These are phyloP conservation scores for Paramyrothecium roridum DNA, from an alignment of 2,329 filamentous ascomycete species.

Conservation along the genomic window DNA sequence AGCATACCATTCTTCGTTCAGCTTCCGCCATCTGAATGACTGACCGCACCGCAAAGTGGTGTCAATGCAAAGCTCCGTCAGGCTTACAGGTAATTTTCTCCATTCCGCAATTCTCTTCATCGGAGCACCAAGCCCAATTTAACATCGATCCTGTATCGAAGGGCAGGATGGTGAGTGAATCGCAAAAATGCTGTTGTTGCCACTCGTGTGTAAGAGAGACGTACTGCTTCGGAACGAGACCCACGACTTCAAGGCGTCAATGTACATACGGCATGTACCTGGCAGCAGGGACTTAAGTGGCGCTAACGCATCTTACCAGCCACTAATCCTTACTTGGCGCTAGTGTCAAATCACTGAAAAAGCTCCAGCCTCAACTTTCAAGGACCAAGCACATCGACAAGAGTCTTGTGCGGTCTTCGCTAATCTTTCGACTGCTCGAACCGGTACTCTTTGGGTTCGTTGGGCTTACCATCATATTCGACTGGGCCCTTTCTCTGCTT, in stretches of 20 bases:
- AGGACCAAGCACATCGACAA: conserved; percentile 17
- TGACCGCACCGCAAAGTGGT: conserved; percentile 94
- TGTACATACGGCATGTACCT: conserved; percentile 22
- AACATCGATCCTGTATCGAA: neutral
- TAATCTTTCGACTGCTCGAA: conserved; percentile 14
- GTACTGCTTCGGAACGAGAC: neutral
- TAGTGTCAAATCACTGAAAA: conserved; percentile 25
- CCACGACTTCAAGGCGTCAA: conserved; percentile 15
- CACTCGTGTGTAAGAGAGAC: neutral
- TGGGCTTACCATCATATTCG: conserved; percentile 1
- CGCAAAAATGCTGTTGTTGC: too few relatives aligned
- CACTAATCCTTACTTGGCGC: neutral
- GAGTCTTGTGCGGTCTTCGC: conserved; percentile 23
- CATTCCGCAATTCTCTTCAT: conserved; percentile 54
- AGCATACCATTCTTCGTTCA: conserved; percentile 75
- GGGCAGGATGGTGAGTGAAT: too few relatives aligned
- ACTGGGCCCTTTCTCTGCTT: conserved; percentile 6
- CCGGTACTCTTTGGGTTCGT: conserved; percentile 16
- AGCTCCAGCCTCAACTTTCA: conserved; percentile 41
- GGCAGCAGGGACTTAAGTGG: conserved; percentile 2
- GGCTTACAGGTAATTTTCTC: conserved; percentile 78
- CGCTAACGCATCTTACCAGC: neutral
- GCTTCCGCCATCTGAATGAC: conserved; percentile 92
- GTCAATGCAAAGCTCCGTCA: conserved; percentile 88
- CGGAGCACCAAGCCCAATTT: neutral